These are phyloP conservation scores for Phytomonas serpens DNA, from an alignment of 208 protist species.

Conservation along the genomic window DNA sequence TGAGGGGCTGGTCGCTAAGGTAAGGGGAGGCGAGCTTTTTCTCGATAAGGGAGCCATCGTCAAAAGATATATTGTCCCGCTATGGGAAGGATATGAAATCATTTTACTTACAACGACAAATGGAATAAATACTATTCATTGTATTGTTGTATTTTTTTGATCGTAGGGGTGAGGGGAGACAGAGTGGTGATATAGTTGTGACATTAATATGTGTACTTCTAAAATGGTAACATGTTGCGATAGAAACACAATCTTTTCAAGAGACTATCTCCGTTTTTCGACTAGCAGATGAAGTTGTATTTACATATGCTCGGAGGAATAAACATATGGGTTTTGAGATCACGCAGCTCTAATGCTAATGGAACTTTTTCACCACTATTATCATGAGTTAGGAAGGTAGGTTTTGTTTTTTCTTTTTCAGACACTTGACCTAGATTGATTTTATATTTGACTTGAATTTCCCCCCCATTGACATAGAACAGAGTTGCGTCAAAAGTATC, in stretches of 20 bases:
- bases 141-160: not conserved
- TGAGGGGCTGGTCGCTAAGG: not conserved
- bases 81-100: not conserved
- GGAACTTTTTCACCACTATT: conserved; percentile 10
- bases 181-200: not conserved
- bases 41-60: not conserved
- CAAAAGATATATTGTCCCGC: not conserved
- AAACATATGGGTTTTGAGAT: not conserved
- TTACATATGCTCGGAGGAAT: not conserved
- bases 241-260: not conserved
- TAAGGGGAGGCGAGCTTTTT: not conserved
- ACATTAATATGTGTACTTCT: not conserved
- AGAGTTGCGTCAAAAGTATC: not conserved
- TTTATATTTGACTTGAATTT: not conserved
- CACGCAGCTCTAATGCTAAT: conserved; percentile 3
- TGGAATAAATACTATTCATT: not conserved
- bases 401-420: conserved; percentile 10
- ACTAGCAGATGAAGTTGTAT: not conserved
- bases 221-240: not conserved
- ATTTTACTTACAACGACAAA: not conserved
- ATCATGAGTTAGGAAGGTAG: not conserved
- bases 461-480: not conserved
- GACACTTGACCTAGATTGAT: not conserved
- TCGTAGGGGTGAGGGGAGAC: not conserved
- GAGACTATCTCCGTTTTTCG: not conserved